Evolutionary conservation across 495 filamentous ascomycete species (phyloP).

Genomic region (Choiromyces venosus): DNA sequence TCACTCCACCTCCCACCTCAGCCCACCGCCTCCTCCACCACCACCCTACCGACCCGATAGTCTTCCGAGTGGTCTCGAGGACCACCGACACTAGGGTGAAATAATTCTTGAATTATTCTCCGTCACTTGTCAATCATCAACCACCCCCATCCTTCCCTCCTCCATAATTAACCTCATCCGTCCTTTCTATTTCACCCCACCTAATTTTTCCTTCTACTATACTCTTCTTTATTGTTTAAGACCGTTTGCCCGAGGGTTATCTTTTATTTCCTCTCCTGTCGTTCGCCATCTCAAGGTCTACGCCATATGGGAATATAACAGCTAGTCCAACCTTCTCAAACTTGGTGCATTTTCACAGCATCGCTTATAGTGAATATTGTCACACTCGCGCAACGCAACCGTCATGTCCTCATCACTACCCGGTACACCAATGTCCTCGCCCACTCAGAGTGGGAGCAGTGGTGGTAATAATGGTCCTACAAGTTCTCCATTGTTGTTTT

Average conservation of each 20-base stretch:
- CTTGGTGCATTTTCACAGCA: background rate
- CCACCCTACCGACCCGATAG: background rate
- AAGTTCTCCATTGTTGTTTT: constrained; percentile 90
- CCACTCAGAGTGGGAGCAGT: constrained; percentile 11
- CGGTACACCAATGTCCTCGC: constrained; percentile 10
- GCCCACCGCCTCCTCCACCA: background rate
- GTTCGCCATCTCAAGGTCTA: constrained; percentile 18
- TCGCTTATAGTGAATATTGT: background rate
- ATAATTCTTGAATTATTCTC: background rate
- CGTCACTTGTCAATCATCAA: background rate
- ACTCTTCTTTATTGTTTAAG: constrained; percentile 1
- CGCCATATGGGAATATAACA: constrained; percentile 28
- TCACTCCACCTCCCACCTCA: background rate
- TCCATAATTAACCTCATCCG: background rate
- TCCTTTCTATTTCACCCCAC: background rate
- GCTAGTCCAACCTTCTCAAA: constrained; percentile 6
- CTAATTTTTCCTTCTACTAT: constrained; percentile 1
- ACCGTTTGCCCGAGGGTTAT: constrained; percentile 7
- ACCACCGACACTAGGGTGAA: background rate
- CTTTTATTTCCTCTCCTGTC: constrained; percentile 19
- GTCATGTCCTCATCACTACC: constrained; percentile 1
- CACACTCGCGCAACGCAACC: background rate
- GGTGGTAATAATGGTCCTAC: constrained; percentile 53
- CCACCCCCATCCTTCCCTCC: background rate
- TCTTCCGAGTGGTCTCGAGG: background rate